Conservation (phyloP, 495 filamentous ascomycete species). For the Usnea hakonensis region DNA sequence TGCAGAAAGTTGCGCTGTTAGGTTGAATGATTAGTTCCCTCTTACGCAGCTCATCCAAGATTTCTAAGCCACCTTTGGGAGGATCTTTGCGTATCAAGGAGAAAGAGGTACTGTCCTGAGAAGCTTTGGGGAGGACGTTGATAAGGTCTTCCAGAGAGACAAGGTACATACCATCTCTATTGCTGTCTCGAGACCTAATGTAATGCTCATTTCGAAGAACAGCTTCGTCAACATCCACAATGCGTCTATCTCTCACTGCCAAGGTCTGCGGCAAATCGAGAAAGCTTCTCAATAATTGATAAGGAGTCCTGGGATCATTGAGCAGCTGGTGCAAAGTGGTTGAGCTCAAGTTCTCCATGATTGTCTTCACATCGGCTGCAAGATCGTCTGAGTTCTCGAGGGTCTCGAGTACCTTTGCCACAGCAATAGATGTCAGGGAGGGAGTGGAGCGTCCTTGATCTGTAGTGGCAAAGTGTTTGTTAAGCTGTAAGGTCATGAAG, state of each 20-base stretch:
- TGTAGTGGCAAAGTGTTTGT: constrained; percentile 10
- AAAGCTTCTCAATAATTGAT: constrained; percentile 21
- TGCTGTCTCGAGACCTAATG: constrained; percentile 16
- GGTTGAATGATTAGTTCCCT: constrained; percentile 22
- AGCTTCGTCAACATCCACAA: constrained; percentile 25
- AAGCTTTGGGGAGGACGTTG: background rate
- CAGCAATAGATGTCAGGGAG: constrained; percentile 16
- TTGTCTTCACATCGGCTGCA: constrained; percentile 13
- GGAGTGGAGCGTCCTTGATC: background rate
- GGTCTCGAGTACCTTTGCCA: constrained; percentile 15
- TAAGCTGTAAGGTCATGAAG: constrained; percentile 18
- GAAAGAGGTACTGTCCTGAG: background rate
- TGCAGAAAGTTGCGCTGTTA: constrained; percentile 20
- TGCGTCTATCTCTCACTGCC: background rate
- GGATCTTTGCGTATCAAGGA: constrained; percentile 21
- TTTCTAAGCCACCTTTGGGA: constrained; percentile 28
- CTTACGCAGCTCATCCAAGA: constrained; percentile 27
- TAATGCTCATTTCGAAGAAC: constrained; percentile 25
- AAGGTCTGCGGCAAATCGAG: background rate
- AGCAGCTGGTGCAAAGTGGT: constrained; percentile 15
- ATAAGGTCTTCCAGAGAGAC: constrained; percentile 20
- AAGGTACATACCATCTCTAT: constrained; percentile 17
- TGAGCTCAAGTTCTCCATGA: constrained; percentile 19
- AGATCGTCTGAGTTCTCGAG: constrained; percentile 20
- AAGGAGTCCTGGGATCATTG: constrained; percentile 22